Evolutionary conservation across 2,329 filamentous ascomycete species (phyloP), one percentile per base, ranked within the genome.

Genomic region (Pseudogymnoascus sp.): DNA sequence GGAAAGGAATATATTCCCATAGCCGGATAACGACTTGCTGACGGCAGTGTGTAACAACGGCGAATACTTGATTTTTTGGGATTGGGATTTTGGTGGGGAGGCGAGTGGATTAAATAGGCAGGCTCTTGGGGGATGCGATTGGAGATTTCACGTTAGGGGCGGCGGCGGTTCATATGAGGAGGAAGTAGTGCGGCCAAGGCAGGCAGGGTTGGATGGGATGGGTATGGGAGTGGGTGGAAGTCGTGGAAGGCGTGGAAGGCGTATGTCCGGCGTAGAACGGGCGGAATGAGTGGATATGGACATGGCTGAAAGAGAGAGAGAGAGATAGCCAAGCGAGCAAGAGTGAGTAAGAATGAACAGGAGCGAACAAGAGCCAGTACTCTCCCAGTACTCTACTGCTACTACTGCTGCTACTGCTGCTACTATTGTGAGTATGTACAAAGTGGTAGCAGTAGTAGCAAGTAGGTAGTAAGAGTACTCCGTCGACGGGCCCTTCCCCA

Each of bases 51-150:
- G 49, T 55, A 55, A 55, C 25, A 19, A 33, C 8, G 14, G 28
- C 49, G 28, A 55, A 55, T 55, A 55, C 49, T 55, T 55, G 49
- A 55, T 55, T 55, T 55, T 55, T 55, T 55, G 25, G 45, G 23
- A 55, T 55, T 52, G n/a, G n/a, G 49, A 33, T 55, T 55, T 4
- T 33, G 49, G 49, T 11, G 49, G 49, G 49, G 49, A 55, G 28
- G 49, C 28, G 28, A 55, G 49, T 55, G 49, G 49, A 55, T 55
- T 55, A 55, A 55, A 55, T 55, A 55, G 49, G 49, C 28, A 55
- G 49, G n/a, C 28, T 11, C 8, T 14, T 30, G 28, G 28, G 28
- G 2, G 25, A 55, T 33, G 49, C 28, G 49, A 55, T 55, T 55
- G 49, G 49, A 33, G 28, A 33, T 12, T 33, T 19, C n/a, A 14